Evolutionary conservation across 2,329 filamentous ascomycete species (phyloP).

Genomic region (Ambrosiella xylebori): DNA sequence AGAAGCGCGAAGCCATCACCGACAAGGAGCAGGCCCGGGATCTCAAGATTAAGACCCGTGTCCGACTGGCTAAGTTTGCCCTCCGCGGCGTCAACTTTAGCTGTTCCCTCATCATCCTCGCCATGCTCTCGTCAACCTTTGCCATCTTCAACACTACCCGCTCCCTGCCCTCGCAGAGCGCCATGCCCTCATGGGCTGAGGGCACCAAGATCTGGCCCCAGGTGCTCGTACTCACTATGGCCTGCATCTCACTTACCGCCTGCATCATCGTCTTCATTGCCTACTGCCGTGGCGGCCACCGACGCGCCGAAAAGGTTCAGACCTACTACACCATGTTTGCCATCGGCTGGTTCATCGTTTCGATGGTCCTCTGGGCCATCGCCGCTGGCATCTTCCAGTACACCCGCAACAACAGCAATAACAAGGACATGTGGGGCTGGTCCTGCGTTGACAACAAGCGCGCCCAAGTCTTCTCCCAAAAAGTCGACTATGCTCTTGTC

Average conservation of each 20-base stretch:
- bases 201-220: slow-evolving; percentile 79
- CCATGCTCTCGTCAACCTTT: slow-evolving; percentile 78
- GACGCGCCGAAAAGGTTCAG: slow-evolving; percentile 75
- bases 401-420: slow-evolving; percentile 47
- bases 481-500: slow-evolving; percentile 76
- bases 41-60: slow-evolving; percentile 82
- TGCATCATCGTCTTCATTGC: slow-evolving; percentile 66
- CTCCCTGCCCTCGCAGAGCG: slow-evolving; percentile 54
- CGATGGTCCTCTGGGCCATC: slow-evolving; percentile 79
- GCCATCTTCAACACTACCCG: slow-evolving; percentile 84
- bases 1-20: slow-evolving; percentile 65
- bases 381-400: slow-evolving; percentile 73
- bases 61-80: slow-evolving; percentile 84
- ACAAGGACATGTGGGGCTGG: slow-evolving; percentile 96
- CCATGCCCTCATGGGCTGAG: slow-evolving; percentile 67
- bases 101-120: slow-evolving; percentile 84
- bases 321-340: slow-evolving; percentile 94
- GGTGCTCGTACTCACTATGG: slow-evolving; percentile 60
- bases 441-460: slow-evolving; percentile 83
- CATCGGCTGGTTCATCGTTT: slow-evolving; percentile 84
- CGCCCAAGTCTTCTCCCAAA: slow-evolving; percentile 55
- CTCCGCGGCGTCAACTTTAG: slow-evolving; percentile 94
- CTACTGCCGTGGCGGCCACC: slow-evolving; percentile 79
- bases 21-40: slow-evolving; percentile 80
- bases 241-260: slow-evolving; percentile 63